Evolutionary conservation across 2,329 filamentous ascomycete genomes (phyloP).

Genomic region (Thielaviopsis ethacetica): DNA sequence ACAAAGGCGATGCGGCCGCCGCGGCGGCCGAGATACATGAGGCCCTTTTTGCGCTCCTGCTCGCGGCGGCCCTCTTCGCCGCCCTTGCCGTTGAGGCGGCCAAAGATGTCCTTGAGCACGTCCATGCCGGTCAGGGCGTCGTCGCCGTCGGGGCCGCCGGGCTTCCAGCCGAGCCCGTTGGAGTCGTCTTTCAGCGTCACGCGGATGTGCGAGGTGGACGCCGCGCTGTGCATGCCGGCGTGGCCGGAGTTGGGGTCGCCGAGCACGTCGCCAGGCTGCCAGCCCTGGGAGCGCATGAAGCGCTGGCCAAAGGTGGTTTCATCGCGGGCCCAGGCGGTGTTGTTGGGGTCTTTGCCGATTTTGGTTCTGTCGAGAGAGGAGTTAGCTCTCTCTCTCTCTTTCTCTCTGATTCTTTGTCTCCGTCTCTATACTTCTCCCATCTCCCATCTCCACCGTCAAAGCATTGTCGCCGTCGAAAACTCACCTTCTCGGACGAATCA

Average conservation of each 20-base stretch:
- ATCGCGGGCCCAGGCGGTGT: constrained; percentile 79
- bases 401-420: background rate
- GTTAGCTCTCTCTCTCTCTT: background rate
- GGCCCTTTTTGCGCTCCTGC: constrained; percentile 51
- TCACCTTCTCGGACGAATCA: constrained; percentile 10
- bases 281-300: constrained; percentile 77
- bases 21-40: constrained; percentile 56
- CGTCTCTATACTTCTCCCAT: no score
- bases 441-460: no score
- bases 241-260: constrained; percentile 65
- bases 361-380: constrained; percentile 31
- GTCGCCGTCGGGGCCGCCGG: constrained; percentile 39
- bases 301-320: constrained; percentile 74
- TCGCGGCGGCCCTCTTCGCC: constrained; percentile 44
- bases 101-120: constrained; percentile 71
- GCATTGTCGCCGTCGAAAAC: background rate
- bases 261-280: constrained; percentile 71
- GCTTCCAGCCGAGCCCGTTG: constrained; percentile 69
- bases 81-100: constrained; percentile 75
- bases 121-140: constrained; percentile 74
- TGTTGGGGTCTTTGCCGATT: constrained; percentile 84
- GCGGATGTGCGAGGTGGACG: constrained; percentile 71
- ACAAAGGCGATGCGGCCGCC: constrained; percentile 68
- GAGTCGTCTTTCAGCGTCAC: constrained; percentile 81
- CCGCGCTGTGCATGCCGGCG: constrained; percentile 58